phyloP scores from a whole-genome alignment of 169 alveolate species.

The Eimeria acervulina region DNA sequence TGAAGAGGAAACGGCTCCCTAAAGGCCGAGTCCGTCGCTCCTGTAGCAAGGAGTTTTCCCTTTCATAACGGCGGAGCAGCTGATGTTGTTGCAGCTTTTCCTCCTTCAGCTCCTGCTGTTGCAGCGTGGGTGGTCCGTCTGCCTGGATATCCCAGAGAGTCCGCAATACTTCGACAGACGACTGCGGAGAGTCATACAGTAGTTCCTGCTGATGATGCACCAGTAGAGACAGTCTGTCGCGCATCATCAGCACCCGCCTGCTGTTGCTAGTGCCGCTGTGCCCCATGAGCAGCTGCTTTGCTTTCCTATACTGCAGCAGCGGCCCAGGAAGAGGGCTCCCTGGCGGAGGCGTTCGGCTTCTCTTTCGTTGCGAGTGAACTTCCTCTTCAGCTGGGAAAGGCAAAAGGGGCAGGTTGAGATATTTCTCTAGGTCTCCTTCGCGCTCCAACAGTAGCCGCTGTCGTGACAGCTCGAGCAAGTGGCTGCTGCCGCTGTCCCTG shows the following conservation, averaged over 20 bases:
- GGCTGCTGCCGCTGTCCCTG: conserved; percentile 82
- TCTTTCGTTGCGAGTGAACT: conserved; percentile 62
- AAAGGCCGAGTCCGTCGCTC: conserved; percentile 73
- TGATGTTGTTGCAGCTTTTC: neutral
- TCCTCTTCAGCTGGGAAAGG: conserved; percentile 65
- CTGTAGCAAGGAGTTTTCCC: conserved; percentile 62
- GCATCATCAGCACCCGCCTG: conserved; percentile 67
- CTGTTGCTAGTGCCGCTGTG: conserved; percentile 73
- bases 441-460: conserved; percentile 79
- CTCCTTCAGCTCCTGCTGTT: conserved; percentile 38
- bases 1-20: conserved; percentile 68
- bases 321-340: conserved; percentile 51
- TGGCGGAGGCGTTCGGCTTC: conserved; percentile 48
- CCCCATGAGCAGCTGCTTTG: conserved; percentile 62
- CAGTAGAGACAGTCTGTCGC: conserved; percentile 49
- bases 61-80: neutral
- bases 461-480: conserved; percentile 77
- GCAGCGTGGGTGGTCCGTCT: neutral
- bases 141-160: conserved; percentile 64
- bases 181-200: neutral
- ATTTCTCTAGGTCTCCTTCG: conserved; percentile 67
- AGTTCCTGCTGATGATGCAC: conserved; percentile 8
- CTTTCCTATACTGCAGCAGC: conserved; percentile 52
- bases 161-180: conserved; percentile 37
- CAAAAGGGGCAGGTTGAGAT: conserved; percentile 7